Evolutionary conservation across 164 flowering plant genomes (phyloP), one percentile per base, ranked within the genome.

Genomic region (Vitis amurensis): DNA sequence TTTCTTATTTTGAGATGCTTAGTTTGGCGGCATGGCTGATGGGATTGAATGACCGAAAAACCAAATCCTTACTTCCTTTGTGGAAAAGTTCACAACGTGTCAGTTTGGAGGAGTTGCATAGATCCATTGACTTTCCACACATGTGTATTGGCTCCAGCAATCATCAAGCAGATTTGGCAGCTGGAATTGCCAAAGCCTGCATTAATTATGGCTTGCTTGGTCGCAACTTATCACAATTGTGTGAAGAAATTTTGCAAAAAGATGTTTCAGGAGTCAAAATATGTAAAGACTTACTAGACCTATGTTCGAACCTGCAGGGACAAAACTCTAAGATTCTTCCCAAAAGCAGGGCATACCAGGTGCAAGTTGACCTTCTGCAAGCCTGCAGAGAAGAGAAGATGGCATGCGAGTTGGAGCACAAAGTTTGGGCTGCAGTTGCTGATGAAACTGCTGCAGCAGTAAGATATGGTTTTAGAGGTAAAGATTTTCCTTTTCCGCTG

Each of bases 371-470:
- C 85, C 97, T 96, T 73, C 91, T 85, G 68, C 88, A 83, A 69
- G 91, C 89, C 65, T 92, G 98, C 70, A 76, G 80, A 52, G 88
- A 88, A 75, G 84, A 85, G 73, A 50, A 55, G 60, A 62, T 50
- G 60, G 95, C 97, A 50, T 30, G 68, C 53, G 72, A 75, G 60
- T 76, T 92, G 69, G 97, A 96, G 71, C 85, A 72, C 53, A 81
- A 84, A 67, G 93, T 93, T 62, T 93, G 97, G 97, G 86, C 84
- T 71, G 90, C 98, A 9, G 97, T 96, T 77, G 97, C 98, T 66
- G 87, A 88, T 67, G 98, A 96, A 88, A 96, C 97, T 68, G 93
- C 98, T 68, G 80, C 90, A 27, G 97, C 99, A 15, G 98, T 96
- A 37, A 85, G 84, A 82, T 89, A 91, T 80, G 94, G 91, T 2